These are phyloP conservation scores for Ganoderma boninense DNA, from an alignment of 1,284 basidiomycete genomes.

Conservation along the genomic window DNA sequence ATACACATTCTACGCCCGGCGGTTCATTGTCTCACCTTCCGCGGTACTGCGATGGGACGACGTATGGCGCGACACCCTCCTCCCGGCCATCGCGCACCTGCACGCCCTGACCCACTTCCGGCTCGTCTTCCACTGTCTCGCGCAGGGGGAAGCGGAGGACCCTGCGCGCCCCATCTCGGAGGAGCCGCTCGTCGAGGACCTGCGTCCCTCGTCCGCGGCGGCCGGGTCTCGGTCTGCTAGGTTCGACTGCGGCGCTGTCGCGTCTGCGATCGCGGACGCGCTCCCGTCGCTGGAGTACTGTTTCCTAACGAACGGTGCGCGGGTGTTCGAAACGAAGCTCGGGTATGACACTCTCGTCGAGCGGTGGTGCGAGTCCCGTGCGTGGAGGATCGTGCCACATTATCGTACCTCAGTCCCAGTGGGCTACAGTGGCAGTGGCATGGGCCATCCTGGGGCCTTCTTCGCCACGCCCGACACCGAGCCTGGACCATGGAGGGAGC, in stretches of 20 bases:
- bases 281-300: neutral
- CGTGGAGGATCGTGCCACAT: neutral
- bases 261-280: neutral
- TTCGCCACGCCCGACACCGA: too few species aligned
- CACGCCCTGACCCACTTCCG: neutral
- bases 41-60: neutral
- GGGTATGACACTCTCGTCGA: neutral
- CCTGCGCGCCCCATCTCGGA: neutral
- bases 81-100: neutral
- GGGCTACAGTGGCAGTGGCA: neutral
- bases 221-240: too few species aligned
- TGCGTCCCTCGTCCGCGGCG: neutral
- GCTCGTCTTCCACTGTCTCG: neutral
- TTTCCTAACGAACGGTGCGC: neutral
- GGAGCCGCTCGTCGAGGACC: neutral
- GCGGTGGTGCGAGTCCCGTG: neutral
- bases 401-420: neutral
- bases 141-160: neutral
- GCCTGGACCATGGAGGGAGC: neutral
- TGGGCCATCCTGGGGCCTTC: neutral
- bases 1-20: neutral
- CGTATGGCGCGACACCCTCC: neutral
- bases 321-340: neutral
- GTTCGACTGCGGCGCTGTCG: neutral
- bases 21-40: too few species aligned